These are phyloP conservation scores for Cadophora sp. DNA, from an alignment of 2,329 filamentous ascomycete species.

Conservation along the genomic window DNA sequence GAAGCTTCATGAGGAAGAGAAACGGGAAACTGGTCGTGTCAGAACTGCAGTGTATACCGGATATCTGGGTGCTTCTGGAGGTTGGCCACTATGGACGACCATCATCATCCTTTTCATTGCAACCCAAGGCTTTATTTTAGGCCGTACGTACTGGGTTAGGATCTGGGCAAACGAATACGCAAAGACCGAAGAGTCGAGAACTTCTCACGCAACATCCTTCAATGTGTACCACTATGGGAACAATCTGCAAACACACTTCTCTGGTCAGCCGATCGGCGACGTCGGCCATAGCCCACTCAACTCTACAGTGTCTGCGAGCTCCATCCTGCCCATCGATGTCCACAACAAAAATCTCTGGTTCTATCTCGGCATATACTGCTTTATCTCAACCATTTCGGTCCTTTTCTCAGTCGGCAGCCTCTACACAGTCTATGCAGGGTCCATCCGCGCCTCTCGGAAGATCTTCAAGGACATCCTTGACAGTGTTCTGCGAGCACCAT, in stretches of 20 bases:
- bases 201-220: not conserved
- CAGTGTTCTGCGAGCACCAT: slow-evolving; percentile 71
- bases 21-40: slow-evolving; percentile 70
- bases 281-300: not conserved
- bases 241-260: slow-evolving; percentile 15
- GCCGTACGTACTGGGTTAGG: slow-evolving; percentile 67
- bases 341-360: slow-evolving; percentile 46
- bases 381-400: slow-evolving; percentile 61
- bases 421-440: slow-evolving; percentile 66
- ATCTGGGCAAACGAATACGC: slow-evolving; percentile 60
- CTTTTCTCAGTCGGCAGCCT: slow-evolving; percentile 58
- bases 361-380: slow-evolving; percentile 72
- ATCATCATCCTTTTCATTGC: slow-evolving; percentile 59
- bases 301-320: not conserved
- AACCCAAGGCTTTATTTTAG: slow-evolving; percentile 37
- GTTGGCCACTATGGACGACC: slow-evolving; percentile 63
- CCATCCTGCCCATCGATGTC: slow-evolving; percentile 19
- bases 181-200: not conserved
- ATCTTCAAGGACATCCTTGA: slow-evolving; percentile 72
- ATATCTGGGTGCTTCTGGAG: slow-evolving; percentile 71
- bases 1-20: slow-evolving; percentile 68
- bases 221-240: slow-evolving; percentile 16
- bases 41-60: slow-evolving; percentile 67
- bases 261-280: slow-evolving; percentile 38
- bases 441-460: slow-evolving; percentile 68